Conservation (phyloP, 371 early-diverging fungal species). For the Zopfochytrium polystomum region DNA sequence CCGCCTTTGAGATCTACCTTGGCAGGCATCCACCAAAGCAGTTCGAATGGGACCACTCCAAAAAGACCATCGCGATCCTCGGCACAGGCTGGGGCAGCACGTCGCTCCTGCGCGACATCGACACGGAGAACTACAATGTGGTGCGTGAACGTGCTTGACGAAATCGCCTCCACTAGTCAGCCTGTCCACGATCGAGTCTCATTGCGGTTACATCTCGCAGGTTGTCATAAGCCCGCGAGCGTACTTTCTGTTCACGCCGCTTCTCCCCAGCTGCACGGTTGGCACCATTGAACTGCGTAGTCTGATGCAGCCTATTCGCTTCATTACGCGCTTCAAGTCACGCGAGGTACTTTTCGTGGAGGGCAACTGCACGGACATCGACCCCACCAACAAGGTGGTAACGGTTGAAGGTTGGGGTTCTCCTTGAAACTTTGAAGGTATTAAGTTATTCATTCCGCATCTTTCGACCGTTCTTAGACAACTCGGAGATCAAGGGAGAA, state of each 20-base stretch:
- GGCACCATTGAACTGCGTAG: slow-evolving; percentile 83
- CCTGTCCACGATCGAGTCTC: slow-evolving; percentile 2
- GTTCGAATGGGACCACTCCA: slow-evolving; percentile 65
- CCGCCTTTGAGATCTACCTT: slow-evolving; percentile 33
- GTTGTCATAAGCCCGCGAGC: slow-evolving; percentile 81
- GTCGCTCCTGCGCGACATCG: slow-evolving; percentile 70
- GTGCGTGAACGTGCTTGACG: too few species aligned
- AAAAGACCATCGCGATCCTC: slow-evolving; percentile 74
- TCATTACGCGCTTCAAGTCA: slow-evolving; percentile 79
- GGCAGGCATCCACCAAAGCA: slow-evolving; percentile 63
- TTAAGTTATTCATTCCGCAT: background rate
- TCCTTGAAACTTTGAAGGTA: too few species aligned
- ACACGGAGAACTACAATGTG: slow-evolving; percentile 75
- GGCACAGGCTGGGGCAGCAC: slow-evolving; percentile 89
- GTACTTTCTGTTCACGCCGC: slow-evolving; percentile 91
- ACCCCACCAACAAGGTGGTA: slow-evolving; percentile 69
- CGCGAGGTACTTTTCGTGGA: slow-evolving; percentile 80
- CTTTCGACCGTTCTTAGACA: too few species aligned
- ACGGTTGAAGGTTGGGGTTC: slow-evolving; percentile 55
- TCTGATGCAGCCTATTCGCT: slow-evolving; percentile 83
- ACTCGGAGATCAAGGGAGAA: slow-evolving; percentile 66
- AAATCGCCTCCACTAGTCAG: too few species aligned
- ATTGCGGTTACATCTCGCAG: slow-evolving; percentile 22
- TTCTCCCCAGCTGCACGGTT: slow-evolving; percentile 80
- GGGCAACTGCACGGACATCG: slow-evolving; percentile 81